phyloP scores from a whole-genome alignment of 768 basidiomycete genomes.

The Hericium erinaceus region DNA sequence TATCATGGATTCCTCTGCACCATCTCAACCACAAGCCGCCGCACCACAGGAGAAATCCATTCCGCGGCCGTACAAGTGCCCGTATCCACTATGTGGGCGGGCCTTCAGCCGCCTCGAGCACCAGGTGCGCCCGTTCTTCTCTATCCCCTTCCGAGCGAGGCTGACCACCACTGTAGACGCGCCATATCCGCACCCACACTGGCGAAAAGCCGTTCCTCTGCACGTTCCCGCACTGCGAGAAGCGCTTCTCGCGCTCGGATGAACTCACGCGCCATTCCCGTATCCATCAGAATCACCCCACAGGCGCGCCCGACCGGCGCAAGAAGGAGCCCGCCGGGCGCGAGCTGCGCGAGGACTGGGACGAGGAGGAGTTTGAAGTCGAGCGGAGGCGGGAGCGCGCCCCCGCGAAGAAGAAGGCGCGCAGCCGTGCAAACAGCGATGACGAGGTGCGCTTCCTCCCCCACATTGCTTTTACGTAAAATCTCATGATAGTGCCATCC shows the following conservation, averaged over 20 bases:
- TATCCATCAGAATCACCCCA: constrained; percentile 70
- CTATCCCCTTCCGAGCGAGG: background rate
- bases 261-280: constrained; percentile 94
- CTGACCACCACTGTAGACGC: constrained; percentile 52
- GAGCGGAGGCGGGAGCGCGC: constrained; percentile 1
- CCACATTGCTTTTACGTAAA: constrained; percentile 4
- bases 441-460: constrained; percentile 54
- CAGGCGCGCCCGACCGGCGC: constrained; percentile 7
- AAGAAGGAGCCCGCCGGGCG: constrained; percentile 1
- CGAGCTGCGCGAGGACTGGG: constrained; percentile 8
- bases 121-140: constrained; percentile 48
- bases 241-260: constrained; percentile 96
- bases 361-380: constrained; percentile 5
- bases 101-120: constrained; percentile 96
- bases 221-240: constrained; percentile 90
- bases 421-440: constrained; percentile 71
- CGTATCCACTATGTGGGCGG: constrained; percentile 82
- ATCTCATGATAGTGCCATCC: constrained; percentile 1
- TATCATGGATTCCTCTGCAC: too few species aligned
- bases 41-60: constrained; percentile 29
- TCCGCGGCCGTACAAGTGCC: constrained; percentile 91
- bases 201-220: constrained; percentile 97
- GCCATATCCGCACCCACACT: constrained; percentile 96
- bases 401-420: constrained; percentile 38
- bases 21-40: background rate